phyloP scores from a whole-genome alignment of 352 stramenopile genomes.

The Pythium pyrilobum region DNA sequence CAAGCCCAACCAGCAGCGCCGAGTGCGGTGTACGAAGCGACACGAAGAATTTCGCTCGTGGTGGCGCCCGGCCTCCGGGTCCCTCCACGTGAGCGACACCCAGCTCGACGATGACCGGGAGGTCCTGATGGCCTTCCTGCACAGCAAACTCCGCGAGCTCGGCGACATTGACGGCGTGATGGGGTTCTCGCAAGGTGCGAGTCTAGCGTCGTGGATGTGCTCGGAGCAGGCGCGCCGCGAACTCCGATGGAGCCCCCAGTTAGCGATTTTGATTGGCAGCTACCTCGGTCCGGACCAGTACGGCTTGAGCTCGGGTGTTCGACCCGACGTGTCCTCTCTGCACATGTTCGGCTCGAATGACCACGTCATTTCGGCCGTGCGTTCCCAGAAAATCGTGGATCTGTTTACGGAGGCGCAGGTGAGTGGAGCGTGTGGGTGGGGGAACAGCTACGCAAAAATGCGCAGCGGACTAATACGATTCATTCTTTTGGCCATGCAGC shows the following conservation, averaged over 20 bases:
- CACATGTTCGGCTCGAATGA: constrained; percentile 80
- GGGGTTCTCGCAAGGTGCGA: constrained; percentile 82
- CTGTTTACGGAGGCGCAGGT: constrained; percentile 57
- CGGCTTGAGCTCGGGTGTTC: constrained; percentile 41
- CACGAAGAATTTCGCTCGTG: constrained; percentile 67
- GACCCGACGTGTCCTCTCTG: constrained; percentile 49
- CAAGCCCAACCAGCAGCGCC: constrained; percentile 15
- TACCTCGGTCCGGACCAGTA: constrained; percentile 65
- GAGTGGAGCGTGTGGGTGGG: background rate
- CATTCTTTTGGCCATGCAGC: constrained; percentile 16
- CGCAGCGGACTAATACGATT: background rate
- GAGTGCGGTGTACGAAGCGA: constrained; percentile 42
- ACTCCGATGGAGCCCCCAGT: constrained; percentile 60
- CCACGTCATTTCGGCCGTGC: constrained; percentile 66
- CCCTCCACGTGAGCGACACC: constrained; percentile 38
- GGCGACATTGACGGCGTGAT: constrained; percentile 70
- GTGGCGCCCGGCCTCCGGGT: constrained; percentile 49
- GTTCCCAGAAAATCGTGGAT: constrained; percentile 64
- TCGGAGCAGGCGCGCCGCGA: constrained; percentile 52
- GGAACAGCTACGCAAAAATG: background rate
- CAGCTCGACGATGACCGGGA: constrained; percentile 49
- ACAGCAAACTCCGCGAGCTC: constrained; percentile 44
- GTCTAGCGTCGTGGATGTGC: constrained; percentile 76
- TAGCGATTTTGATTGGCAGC: constrained; percentile 71
- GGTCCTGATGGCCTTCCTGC: constrained; percentile 53